Evolutionary conservation across 2,329 filamentous ascomycete genomes (phyloP), one percentile per base, ranked within the genome.

Genomic region (Leptographium procerum): DNA sequence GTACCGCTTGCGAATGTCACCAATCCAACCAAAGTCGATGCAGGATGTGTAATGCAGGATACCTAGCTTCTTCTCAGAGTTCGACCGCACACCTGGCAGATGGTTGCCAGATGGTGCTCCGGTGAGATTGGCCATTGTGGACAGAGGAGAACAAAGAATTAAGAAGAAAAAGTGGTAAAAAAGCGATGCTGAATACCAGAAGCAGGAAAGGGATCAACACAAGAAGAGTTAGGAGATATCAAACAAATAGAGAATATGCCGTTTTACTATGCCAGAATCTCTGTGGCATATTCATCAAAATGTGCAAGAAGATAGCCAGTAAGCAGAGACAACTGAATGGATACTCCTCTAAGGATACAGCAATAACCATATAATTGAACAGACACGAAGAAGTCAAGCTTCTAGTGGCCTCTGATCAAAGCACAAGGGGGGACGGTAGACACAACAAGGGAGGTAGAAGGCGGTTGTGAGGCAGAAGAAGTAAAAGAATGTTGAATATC

Each of bases 1-100:
- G 53, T 69, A 75, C 74, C 75, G 71, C 62, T 74, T 76, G 58
- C 75, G 72, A 56, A 72, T 69, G 53, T 75, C 73, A 47, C 74
- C 75, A 33, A 67, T 66, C 75, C 74, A 77, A 58, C 69, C 67
- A 61, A 70, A 72, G 57, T 73, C 69, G 54, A 71, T 69, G 6
- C 69, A 62, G 1, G 72, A 72, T 5, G 70, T 71, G 60, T 70
- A 72, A 60, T 75, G 69, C 19, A 71, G 62, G 55, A 77, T 76
- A 47, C 75, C 75, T n/a, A 77, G 64, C 29, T 60, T 65, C 60
- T 69, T 68, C 61, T 72, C 70, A 6, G 67, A 64, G 50, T 65
- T 66, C 29, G 59, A 59, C 8, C 69, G 69, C 48, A 70, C 66
- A 14, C 62, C 61, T 4, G 68, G 65, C 57, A 67, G 57, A 59